Base-by-base conservation (phyloP, 148 eudicot species). In the Hydrangea macrophylla region DNA sequence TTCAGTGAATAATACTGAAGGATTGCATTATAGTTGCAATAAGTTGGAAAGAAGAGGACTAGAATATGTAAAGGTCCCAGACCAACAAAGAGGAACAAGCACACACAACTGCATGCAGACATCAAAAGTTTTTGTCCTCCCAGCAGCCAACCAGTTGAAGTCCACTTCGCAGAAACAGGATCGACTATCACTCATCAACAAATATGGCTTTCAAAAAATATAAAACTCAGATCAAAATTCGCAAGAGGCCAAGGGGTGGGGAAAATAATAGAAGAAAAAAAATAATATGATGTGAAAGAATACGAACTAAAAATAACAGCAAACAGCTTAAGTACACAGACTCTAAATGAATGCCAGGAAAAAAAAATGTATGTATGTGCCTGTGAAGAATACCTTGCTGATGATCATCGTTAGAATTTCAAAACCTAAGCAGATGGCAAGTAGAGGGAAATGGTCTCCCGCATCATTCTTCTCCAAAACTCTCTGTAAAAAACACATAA, bases 381-480 rank as follows among this genome's bases (percentile, higher is more conserved):
- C n/a, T 42, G 7, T 58, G 33, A 50, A 33, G 30, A 54, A 68
- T 74, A 88, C 98, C 89, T 91, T 73, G 65, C 97, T 89, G 64
- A 95, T 68, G 31, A 87, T 89, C 96, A 91, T 95, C 54, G 99
- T 78, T 64, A 95, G 62, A 28, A 95, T 86, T 81, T 95, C 99
- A 80, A 91, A 95, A 17, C 99, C 99, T 72, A 95, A 75, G 76
- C 97, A 95, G 81, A 83, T 85, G 39, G 96, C 97, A 81, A 85
- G 86, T 64, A 95, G 79, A 68, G 99, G 99, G 71, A 91, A 89
- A 80, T 76, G 88, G 65, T 83, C 86, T 39, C 96, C 97, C 48
- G 83, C 93, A 69, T 95, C 93, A 70, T 95, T 95, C 83, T 81
- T 91, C 83, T 83, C 75, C 72, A 91, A 60, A 64, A 85, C 85